Conservation (phyloP, 495 filamentous ascomycete genomes). For the Bombardia bombarda region DNA sequence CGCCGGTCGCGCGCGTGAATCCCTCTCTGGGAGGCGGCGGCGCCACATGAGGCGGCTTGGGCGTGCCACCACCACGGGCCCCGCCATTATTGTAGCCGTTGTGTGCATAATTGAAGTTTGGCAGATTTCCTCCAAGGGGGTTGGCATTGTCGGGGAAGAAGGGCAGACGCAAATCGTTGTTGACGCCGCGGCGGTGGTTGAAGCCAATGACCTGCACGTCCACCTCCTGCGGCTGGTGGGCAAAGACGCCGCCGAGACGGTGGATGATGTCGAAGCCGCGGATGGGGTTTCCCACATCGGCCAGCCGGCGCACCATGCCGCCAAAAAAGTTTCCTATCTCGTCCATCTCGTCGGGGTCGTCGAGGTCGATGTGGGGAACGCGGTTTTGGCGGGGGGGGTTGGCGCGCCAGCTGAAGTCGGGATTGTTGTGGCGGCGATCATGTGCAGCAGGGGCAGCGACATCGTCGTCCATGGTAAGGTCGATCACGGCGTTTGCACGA, state of each 20-base stretch:
- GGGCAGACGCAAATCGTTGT: neutral
- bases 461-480: conserved; percentile 29
- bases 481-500: conserved; percentile 30
- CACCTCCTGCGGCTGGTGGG: conserved; percentile 7
- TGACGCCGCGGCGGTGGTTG: neutral
- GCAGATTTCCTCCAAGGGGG: conserved; percentile 18
- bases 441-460: neutral
- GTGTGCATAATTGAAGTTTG: conserved; percentile 21
- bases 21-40: conserved; percentile 27
- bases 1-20: conserved; percentile 34
- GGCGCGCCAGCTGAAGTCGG: neutral
- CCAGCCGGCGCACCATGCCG: too few species aligned
- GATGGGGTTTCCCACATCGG: neutral
- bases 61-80: too few species aligned
- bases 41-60: conserved; percentile 26
- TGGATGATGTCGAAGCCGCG: conserved; percentile 1
- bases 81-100: conserved; percentile 14
- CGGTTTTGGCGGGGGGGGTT: neutral
- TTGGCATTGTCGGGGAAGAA: conserved; percentile 17
- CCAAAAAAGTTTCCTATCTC: too few species aligned
- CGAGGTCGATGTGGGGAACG: neutral
- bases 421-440: neutral
- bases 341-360: too few species aligned
- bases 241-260: neutral
- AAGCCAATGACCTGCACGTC: conserved; percentile 13